Evolutionary conservation across 176 grass and related monocot genomes (phyloP).

Genomic region (Areca catechu): DNA sequence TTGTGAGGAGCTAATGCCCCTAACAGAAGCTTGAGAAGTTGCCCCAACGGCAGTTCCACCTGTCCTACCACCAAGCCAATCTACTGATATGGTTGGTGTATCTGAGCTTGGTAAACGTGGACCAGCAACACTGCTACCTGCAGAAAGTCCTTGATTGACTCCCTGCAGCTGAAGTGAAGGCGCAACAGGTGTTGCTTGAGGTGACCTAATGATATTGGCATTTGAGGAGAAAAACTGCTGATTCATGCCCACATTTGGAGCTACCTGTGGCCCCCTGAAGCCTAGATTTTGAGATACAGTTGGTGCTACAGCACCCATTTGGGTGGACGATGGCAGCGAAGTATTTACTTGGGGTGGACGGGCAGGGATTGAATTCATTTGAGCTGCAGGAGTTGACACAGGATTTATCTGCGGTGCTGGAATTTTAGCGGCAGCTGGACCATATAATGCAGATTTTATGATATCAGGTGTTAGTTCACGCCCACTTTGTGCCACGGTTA

Average conservation of each 20-base stretch:
- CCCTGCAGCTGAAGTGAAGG: slow-evolving; percentile 31
- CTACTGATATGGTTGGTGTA: slow-evolving; percentile 25
- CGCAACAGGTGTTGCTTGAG: slow-evolving; percentile 24
- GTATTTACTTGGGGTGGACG: slow-evolving; percentile 24
- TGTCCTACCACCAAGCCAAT: slow-evolving; percentile 51
- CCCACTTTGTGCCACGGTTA: slow-evolving; percentile 94
- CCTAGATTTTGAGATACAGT: slow-evolving; percentile 37
- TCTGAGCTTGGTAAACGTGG: slow-evolving; percentile 17
- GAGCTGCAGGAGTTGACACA: slow-evolving; percentile 20
- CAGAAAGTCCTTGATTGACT: slow-evolving; percentile 36
- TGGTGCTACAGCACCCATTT: slow-evolving; percentile 35
- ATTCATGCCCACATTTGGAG: slow-evolving; percentile 49
- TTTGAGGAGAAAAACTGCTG: slow-evolving; percentile 47
- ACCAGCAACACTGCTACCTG: slow-evolving; percentile 37
- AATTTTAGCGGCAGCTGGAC: slow-evolving; percentile 82
- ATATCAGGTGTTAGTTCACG: slow-evolving; percentile 84
- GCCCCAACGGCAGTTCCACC: slow-evolving; percentile 30
- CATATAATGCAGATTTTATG: slow-evolving; percentile 79
- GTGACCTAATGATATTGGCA: slow-evolving; percentile 47
- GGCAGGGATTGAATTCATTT: slow-evolving; percentile 30
- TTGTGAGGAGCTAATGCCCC: slow-evolving; percentile 28
- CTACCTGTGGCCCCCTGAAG: slow-evolving; percentile 30
- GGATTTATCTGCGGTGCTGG: slow-evolving; percentile 71
- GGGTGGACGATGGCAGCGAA: slow-evolving; percentile 26
- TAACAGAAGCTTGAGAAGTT: slow-evolving; percentile 31